Conservation (phyloP, 2,329 filamentous ascomycete genomes). For the Trichophyton verrucosum region DNA sequence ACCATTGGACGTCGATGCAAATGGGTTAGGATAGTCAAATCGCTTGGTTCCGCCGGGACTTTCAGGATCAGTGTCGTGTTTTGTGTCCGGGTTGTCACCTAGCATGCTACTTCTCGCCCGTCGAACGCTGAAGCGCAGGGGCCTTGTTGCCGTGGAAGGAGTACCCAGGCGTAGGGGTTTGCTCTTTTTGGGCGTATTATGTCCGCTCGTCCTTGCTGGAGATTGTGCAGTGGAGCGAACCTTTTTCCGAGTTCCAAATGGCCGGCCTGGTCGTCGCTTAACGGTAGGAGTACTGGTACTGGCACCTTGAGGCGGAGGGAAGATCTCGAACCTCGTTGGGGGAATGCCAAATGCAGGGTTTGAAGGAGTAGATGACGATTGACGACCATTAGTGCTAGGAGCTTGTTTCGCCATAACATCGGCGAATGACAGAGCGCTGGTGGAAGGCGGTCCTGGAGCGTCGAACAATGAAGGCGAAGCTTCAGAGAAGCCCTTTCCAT, state of each 20-base stretch:
- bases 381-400: constrained; percentile 19
- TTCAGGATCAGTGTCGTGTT: constrained; percentile 1
- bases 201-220: constrained; percentile 24
- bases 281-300: constrained; percentile 16
- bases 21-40: background rate
- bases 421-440: constrained; percentile 17
- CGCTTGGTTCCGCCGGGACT: constrained; percentile 3
- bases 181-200: constrained; percentile 26
- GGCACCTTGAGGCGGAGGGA: constrained; percentile 26
- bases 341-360: constrained; percentile 28
- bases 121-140: constrained; percentile 19
- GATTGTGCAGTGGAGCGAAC: constrained; percentile 22
- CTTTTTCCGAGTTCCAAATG: constrained; percentile 22
- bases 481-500: background rate
- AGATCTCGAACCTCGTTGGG: constrained; percentile 33
- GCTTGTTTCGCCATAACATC: constrained; percentile 13
- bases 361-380: constrained; percentile 8
- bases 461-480: constrained; percentile 8
- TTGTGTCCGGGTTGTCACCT: constrained; percentile 16
- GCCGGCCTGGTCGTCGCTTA: constrained; percentile 29
- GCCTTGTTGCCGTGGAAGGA: constrained; percentile 14
- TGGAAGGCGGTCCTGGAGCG: constrained; percentile 20
- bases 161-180: constrained; percentile 21
- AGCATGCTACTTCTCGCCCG: constrained; percentile 21
- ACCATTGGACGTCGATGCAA: background rate